These are phyloP conservation scores for Colletotrichum plurivorum DNA, from an alignment of 2,329 filamentous ascomycete species.

Conservation along the genomic window DNA sequence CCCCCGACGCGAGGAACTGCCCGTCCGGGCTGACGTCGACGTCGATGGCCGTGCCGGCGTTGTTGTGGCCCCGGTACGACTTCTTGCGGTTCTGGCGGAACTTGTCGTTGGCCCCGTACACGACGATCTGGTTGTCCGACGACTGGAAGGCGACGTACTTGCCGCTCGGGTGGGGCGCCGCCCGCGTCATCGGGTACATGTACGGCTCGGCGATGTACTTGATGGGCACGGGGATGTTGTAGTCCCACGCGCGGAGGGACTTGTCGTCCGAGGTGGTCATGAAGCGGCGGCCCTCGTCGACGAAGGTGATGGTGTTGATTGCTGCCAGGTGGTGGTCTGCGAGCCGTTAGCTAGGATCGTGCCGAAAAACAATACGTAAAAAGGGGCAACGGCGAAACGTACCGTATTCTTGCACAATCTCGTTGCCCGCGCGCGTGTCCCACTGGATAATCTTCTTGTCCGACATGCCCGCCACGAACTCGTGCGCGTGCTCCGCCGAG, in stretches of 20 bases:
- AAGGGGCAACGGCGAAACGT: neutral
- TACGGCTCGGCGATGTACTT: constrained; percentile 98
- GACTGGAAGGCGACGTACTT: constrained; percentile 94
- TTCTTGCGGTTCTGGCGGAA: constrained; percentile 99
- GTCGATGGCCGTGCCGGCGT: constrained; percentile 93
- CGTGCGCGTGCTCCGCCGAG: constrained; percentile 79
- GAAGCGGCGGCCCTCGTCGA: constrained; percentile 94
- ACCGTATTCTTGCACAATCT: constrained; percentile 91
- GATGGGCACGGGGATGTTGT: constrained; percentile 97
- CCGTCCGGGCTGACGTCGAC: constrained; percentile 91
- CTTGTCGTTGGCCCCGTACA: constrained; percentile 94
- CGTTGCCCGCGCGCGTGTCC: constrained; percentile 82
- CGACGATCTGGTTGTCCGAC: constrained; percentile 95
- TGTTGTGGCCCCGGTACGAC: constrained; percentile 95
- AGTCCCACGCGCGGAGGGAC: constrained; percentile 96
- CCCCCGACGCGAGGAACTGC: constrained; percentile 89
- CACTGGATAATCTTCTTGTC: constrained; percentile 99
- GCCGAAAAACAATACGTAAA: too few relatives aligned
- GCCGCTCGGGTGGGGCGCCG: constrained; percentile 86
- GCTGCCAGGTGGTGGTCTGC: constrained; percentile 94
- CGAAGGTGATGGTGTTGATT: constrained; percentile 97
- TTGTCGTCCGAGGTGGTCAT: constrained; percentile 99
- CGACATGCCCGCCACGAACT: constrained; percentile 96
- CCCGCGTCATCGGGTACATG: constrained; percentile 96
- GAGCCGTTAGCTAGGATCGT: neutral